phyloP scores from a whole-genome alignment of 345 rosid genomes.

The Citrus inodora region DNA sequence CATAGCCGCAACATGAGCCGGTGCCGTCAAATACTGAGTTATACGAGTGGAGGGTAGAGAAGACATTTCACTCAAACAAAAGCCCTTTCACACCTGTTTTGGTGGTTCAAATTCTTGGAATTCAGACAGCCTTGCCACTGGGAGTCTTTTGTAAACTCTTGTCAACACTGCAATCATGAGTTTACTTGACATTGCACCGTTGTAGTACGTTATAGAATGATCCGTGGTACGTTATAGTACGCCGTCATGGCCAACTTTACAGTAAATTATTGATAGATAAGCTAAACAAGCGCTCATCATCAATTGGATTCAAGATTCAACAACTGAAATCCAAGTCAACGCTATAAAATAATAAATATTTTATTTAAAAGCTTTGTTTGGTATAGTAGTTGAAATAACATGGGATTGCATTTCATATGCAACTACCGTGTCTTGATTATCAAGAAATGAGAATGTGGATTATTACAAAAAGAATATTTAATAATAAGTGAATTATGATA shows the following conservation, averaged over 20 bases:
- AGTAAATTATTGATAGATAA: not conserved
- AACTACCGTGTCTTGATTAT: constrained; percentile 14
- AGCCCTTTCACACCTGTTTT: not conserved
- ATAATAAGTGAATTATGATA: constrained; percentile 1
- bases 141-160: constrained; percentile 2
- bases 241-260: constrained; percentile 16
- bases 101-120: not conserved
- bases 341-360: not conserved
- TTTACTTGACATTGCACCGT: no score
- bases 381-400: constrained; percentile 5
- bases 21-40: not conserved
- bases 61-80: not conserved
- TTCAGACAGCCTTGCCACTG: constrained; percentile 4
- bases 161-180: constrained; percentile 3
- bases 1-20: not conserved
- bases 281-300: not conserved
- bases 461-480: not conserved
- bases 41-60: not conserved
- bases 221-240: constrained; percentile 31
- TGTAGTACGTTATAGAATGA: no score
- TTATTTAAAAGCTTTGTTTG: not conserved
- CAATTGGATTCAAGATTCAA: constrained; percentile 3
- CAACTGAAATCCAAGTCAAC: constrained; percentile 26
- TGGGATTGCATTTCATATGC: constrained; percentile 11
- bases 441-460: constrained; percentile 14